Base-by-base conservation (phyloP, 177 flowering plant species). In the Vitis hybrid region DNA sequence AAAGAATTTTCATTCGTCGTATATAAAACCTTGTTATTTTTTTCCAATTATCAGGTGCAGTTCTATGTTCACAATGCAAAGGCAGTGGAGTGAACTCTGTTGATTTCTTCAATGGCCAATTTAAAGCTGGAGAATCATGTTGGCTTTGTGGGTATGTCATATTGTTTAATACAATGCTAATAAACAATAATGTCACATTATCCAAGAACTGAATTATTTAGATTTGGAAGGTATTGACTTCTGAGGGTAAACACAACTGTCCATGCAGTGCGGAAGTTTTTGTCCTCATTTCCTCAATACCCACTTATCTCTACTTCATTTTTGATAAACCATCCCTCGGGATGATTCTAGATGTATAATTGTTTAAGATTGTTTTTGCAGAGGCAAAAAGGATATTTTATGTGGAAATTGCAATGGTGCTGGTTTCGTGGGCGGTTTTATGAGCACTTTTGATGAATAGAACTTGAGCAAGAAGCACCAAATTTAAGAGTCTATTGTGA, bases 351-450 rank as follows among this genome's bases (percentile, higher is more conserved):
- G 29, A 26, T 26, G 29, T 26, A 58, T 18, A 15, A 31, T 55
- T 5, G 19, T 20, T 19, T 4, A 9, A 54, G 62, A 3, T 55
- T 39, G 26, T 10, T 54, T 7, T 22, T 71, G 69, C 76, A 78
- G 81, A 48, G 84, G 84, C 14, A 81, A 59, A 61, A 81, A 63
- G 70, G 74, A 81, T 0, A 75, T 81, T 65, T 8, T 81, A 26
- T 81, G 80, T 12, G 82, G 84, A 34, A 76, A 76, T 19, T 81
- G 82, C 71, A 81, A 81, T 64, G 84, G 84, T 61, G 82, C 82
- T 68, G 84, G 84, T 20, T 81, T 81, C 54, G 2, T 78, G 31
- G 81, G 84, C 52, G 83, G 83, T 18, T 81, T 81, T 70, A 50
- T 81, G 77, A 81, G 81, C 79, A 78, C 81, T 29, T 48, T 2